Evolutionary conservation across 1,139 yeast species (phyloP), one percentile per base, ranked within the genome.

Genomic region (Oligophagozyma castellii): DNA sequence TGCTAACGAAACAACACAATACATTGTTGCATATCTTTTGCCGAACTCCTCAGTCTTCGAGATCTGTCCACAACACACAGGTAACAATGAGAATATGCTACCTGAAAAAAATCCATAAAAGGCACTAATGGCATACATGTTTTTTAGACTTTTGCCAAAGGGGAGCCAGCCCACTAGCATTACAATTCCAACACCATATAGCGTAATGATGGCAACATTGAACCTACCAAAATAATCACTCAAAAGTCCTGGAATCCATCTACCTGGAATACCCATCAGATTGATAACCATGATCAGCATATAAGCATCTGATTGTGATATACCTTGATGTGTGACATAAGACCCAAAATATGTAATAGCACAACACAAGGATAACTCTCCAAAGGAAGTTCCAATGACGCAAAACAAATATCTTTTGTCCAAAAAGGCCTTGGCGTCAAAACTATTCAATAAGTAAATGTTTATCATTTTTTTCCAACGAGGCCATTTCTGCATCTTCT

Each of bases 11-110:
- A 73, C 72, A 23, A 72, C 58, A 41, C 72, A 71, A 47, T 76
- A 75, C 51, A 75, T 63, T 0, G 80, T 73, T 0, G 84, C 80
- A 44, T 71, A 76, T 16, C 78, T 63, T 42, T 67, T 71, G 16
- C 86, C 86, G 42, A 74, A 75, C 32, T 65, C 67, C 24, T 70
- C 70, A 2, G 76, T 70, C 28, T 64, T 64, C 24, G 81, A 71
- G 13, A 77, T 70, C 48, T 75, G 83, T 1, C 73, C 67, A 32
- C 68, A 58, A 33, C 72, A 58, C 3, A 60, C 65, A 4, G 74
- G 73, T 11, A 68, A 51, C 28, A 67, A 35, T 5, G 70, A 56
- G 32, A 66, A 53, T 3, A 68, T 60, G 3, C 69, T 61, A 2
- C 72, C 72, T 4, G 63, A 55, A 35, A 63, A 60, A 44, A 70